Evolutionary conservation across 345 rosid genomes (phyloP).

Genomic region (Sonneratia caseolaris): DNA sequence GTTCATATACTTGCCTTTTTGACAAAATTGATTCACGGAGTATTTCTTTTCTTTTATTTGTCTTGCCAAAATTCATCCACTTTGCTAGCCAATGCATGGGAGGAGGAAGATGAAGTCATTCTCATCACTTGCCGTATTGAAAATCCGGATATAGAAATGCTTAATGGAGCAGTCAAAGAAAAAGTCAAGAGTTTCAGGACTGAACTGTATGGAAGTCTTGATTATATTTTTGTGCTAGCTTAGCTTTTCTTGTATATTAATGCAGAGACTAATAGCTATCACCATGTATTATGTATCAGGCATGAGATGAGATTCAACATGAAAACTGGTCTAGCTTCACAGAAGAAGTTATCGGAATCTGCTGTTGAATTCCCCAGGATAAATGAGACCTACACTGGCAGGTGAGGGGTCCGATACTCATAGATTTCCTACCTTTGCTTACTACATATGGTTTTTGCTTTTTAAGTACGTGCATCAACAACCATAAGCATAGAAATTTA

Average conservation of each 20-base stretch:
- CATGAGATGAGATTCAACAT: constrained; percentile 93
- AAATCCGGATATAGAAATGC: constrained; percentile 70
- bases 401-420: constrained; percentile 19
- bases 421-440: too few relatives aligned
- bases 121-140: constrained; percentile 68
- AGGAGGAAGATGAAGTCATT: constrained; percentile 86
- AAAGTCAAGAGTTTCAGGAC: constrained; percentile 32
- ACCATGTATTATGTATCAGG: constrained; percentile 19
- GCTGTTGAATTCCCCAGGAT: constrained; percentile 82
- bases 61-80: not conserved
- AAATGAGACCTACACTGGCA: constrained; percentile 75
- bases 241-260: too few relatives aligned
- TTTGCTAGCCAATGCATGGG: constrained; percentile 39
- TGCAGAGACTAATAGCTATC: too few relatives aligned
- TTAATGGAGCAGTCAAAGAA: not conserved
- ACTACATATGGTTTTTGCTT: too few relatives aligned
- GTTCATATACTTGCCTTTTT: too few relatives aligned
- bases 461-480: too few relatives aligned
- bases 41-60: not conserved
- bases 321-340: constrained; percentile 71
- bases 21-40: too few relatives aligned
- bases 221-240: too few relatives aligned
- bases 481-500: too few relatives aligned
- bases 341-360: constrained; percentile 67
- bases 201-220: constrained; percentile 48